Base-by-base conservation (phyloP, 2,329 filamentous ascomycete species). In the Aspergillus caelatus region DNA sequence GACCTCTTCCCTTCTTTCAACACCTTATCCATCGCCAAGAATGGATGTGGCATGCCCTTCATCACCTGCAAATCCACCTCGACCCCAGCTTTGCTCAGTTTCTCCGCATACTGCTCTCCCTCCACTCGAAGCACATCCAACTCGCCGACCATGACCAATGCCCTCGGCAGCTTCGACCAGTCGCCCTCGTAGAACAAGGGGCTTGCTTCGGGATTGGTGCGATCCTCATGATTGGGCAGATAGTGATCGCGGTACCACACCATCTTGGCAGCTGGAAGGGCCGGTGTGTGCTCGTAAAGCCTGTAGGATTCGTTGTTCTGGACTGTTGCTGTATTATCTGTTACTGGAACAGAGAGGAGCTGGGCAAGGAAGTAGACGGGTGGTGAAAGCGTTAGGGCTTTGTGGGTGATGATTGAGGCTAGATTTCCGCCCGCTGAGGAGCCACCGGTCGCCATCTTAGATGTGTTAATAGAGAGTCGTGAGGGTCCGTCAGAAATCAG, bases 231-330 rank as follows among this genome's bases (percentile, higher is more conserved):
- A 48, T 83, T 75, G 0, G 85, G 85, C 2, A 88, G 78, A 72
- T 88, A 88, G 70, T 86, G 83, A 21, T 80, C 70, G n/a, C 86
- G 79, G 69, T 86, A 88, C 86, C 86, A 88, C 56, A 85, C 71
- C 86, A 88, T 88, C 72, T 88, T 87, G 3, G 76, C 75, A 0
- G 85, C 84, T 0, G 85, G 82, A 1, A 88, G 77, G 0, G 85
- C 83, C 0, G 85, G 81, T 0, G 81, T 80, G 68, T 82, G 77
- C 67, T 86, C 77, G 69, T 85, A 85, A 52, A 81, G 79, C 19
- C 73, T 77, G 79, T 83, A 88, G 3, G 83, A 83, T 1, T 73
- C 69, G 61, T 79, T 84, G 60, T 76, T 83, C 10, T 67, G 71
- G 0, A 79, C 69, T 16, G 75, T 75, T 8, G 85, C 85, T 1